Evolutionary conservation across 2,329 filamentous ascomycete genomes (phyloP), one percentile per base, ranked within the genome.

Genomic region (Colletotrichum sp.): DNA sequence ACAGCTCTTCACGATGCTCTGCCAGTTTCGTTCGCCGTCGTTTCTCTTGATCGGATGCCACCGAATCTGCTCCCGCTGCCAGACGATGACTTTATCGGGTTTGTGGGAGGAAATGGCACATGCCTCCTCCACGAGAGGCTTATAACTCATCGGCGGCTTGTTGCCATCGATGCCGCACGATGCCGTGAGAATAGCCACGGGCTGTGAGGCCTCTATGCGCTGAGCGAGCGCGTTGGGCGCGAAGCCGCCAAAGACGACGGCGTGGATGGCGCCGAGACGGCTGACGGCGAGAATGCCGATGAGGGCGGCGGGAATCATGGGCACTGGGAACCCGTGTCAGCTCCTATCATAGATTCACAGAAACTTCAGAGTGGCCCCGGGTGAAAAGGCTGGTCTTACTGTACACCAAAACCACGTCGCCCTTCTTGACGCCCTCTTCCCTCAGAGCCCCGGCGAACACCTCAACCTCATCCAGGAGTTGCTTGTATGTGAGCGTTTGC

Each of bases 211-310:
- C 67, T 98, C 95, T 79, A 99, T 98, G 30, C 96, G 91, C 85
- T 98, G 96, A 1, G 96, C 95, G 60, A 98, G 89, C 6, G 96
- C 95, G 12, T 90, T 88, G 0, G 96, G 89, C 0, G 95, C 95
- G 83, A 99, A 99, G 0, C 96, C 96, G 57, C 96, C 96, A 84
- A 98, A 98, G 5, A 99, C 96, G 6, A 98, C 95, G 5, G 95
- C 93, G 82, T 99, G 96, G 68, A 98, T 92, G 18, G 96, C 96
- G 13, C 96, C 96, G 1, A 98, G 88, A 12, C 96, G 92, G 76
- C 92, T 92, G 75, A 94, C 91, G 28, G 96, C 96, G 6, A 98
- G 91, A 78, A 97, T 95, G 12, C 94, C 96, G 77, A 98, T 92
- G n/a, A 98, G 84, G 3, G 96, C 95, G 0, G 95, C 93, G 1